Evolutionary conservation across 768 basidiomycete species (phyloP).

Genomic region (Mycena indigotica): DNA sequence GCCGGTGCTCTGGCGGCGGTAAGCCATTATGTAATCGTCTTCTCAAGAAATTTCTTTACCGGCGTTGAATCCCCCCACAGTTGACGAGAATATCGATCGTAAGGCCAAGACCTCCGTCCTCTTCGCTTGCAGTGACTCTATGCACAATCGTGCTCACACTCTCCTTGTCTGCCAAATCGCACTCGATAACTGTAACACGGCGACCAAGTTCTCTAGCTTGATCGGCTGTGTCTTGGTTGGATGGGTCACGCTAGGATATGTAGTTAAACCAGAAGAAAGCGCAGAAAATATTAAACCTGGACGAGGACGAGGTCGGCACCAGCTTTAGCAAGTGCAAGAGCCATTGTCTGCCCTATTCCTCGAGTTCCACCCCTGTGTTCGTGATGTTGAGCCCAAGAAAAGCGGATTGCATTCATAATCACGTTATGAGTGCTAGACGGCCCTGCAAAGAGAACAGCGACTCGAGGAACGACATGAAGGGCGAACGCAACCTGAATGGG

Average conservation of each 20-base stretch:
- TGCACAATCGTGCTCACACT: conserved; percentile 18
- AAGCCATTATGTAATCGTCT: too few species aligned
- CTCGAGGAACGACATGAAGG: conserved; percentile 7
- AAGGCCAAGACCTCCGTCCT: conserved; percentile 13
- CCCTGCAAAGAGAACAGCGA: conserved; percentile 19
- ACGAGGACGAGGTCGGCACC: conserved; percentile 26
- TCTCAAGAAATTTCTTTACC: too few species aligned
- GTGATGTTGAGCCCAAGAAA: background rate
- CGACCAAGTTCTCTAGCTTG: conserved; percentile 19
- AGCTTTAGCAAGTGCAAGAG: conserved; percentile 25
- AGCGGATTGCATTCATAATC: background rate
- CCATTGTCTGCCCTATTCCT: conserved; percentile 26
- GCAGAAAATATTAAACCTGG: conserved; percentile 14
- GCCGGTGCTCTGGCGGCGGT: conserved; percentile 21
- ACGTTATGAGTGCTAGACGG: conserved; percentile 21
- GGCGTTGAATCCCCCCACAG: conserved; percentile 44
- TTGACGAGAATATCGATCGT: conserved; percentile 51
- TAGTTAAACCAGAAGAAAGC: background rate
- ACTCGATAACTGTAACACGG: conserved; percentile 18
- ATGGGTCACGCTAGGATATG: conserved; percentile 10
- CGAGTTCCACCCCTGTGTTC: conserved; percentile 21
- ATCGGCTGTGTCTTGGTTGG: conserved; percentile 19
- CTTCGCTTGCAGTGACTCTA: conserved; percentile 13
- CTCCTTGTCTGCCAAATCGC: conserved; percentile 20
- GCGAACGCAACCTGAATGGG: background rate